Percentiles rank a stretch among this genome's conserved stretches.
phyloP scores from a whole-genome alignment of 169 alveolate species.

The Plasmodium cynomolgi region DNA sequence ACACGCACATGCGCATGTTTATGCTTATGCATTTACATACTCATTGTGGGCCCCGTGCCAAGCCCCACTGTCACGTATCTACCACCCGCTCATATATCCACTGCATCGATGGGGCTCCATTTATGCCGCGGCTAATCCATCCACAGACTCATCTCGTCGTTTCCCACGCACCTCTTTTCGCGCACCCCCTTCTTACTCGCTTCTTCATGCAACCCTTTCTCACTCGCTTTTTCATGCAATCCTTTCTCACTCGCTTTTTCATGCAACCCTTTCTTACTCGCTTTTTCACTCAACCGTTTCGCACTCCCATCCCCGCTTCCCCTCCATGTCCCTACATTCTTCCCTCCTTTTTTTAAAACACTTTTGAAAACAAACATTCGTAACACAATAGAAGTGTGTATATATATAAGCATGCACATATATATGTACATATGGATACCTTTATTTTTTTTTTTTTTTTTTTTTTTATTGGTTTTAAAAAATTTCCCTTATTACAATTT shows the following conservation, averaged over 20 bases:
- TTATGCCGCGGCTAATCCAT: not conserved
- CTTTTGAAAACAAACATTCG: slow-evolving; percentile 39
- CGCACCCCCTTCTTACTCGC: no score
- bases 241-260: not conserved
- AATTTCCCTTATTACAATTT: slow-evolving; percentile 30
- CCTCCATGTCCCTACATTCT: not conserved
- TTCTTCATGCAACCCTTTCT: no score
- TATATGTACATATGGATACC: slow-evolving; percentile 8
- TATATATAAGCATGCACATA: slow-evolving; percentile 2
- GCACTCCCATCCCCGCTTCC: not conserved
- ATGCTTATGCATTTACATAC: not conserved
- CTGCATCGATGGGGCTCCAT: not conserved
- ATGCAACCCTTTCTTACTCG: not conserved
- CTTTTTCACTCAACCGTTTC: not conserved
- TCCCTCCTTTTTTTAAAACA: slow-evolving; percentile 20
- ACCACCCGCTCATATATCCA: not conserved
- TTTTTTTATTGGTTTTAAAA: slow-evolving; percentile 41
- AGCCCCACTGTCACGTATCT: not conserved
- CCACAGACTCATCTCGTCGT: not conserved
- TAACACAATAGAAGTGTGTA: slow-evolving; percentile 20
- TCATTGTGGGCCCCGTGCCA: not conserved
- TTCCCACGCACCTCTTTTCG: not conserved
- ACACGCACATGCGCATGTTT: not conserved
- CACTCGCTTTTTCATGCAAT: not conserved
- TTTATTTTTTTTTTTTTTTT: not conserved